A percentile compares a stretch with the other conserved stretches of the same genome.
Evolutionary conservation across 495 filamentous ascomycete genomes (phyloP).

Genomic region (Mytilinidion resinicola): DNA sequence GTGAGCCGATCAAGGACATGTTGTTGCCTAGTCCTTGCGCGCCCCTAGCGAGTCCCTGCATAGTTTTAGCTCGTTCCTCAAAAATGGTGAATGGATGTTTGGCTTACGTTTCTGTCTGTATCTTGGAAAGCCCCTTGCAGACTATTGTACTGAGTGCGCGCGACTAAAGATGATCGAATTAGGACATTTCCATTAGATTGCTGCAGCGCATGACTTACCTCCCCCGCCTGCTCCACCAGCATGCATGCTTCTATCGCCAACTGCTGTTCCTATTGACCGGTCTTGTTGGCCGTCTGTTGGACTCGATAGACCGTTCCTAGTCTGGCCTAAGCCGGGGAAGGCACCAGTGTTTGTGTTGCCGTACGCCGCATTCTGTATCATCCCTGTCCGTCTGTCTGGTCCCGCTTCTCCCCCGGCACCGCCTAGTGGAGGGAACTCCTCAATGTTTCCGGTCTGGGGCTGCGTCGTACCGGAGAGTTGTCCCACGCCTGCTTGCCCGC

Average conservation of each 20-base stretch:
- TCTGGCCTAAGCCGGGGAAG: conserved; percentile 36
- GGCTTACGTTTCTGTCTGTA: conserved; percentile 32
- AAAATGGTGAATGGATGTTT: no score
- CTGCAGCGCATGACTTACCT: background rate
- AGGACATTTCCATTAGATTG: background rate
- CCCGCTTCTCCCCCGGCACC: conserved; percentile 64
- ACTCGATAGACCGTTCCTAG: conserved; percentile 52
- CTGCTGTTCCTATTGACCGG: conserved; percentile 28
- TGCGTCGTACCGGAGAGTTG: conserved; percentile 51
- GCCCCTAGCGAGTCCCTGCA: conserved; percentile 9
- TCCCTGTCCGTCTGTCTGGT: conserved; percentile 55
- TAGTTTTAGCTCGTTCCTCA: background rate
- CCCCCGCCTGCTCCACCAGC: conserved; percentile 2
- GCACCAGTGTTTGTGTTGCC: conserved; percentile 44
- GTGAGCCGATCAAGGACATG: conserved; percentile 14
- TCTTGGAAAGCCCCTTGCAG: conserved; percentile 28
- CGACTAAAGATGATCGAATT: conserved; percentile 9
- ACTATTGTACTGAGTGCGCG: conserved; percentile 32
- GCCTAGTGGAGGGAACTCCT: conserved; percentile 80
- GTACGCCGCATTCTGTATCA: conserved; percentile 63
- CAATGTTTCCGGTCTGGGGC: conserved; percentile 60
- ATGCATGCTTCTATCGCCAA: conserved; percentile 17
- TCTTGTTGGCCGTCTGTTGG: conserved; percentile 49
- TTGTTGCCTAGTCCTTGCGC: conserved; percentile 18
- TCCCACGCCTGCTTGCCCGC: conserved; percentile 55